Evolutionary conservation across 2,329 filamentous ascomycete genomes (phyloP).

Genomic region (Ceratocystis destructans): DNA sequence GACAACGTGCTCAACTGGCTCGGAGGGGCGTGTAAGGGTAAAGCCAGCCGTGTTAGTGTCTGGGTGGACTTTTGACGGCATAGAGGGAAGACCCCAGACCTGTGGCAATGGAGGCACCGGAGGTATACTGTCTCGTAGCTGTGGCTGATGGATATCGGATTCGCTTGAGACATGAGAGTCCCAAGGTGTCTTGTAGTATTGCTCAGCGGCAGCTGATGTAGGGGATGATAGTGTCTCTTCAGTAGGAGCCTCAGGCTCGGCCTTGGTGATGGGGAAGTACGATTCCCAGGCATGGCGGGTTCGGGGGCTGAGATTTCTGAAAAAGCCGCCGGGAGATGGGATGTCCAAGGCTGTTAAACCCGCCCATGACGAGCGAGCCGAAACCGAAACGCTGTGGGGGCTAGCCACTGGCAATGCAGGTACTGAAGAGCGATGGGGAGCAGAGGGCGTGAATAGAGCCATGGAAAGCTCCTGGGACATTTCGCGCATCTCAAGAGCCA

Average conservation of each 20-base stretch:
- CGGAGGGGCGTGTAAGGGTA: neutral
- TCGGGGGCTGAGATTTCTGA: constrained; percentile 64
- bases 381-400: constrained; percentile 20
- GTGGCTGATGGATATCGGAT: constrained; percentile 26
- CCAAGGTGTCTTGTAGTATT: constrained; percentile 83
- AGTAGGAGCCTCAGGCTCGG: constrained; percentile 32
- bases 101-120: constrained; percentile 15
- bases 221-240: constrained; percentile 47
- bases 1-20: constrained; percentile 19
- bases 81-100: constrained; percentile 14
- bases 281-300: constrained; percentile 69
- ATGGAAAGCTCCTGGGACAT: constrained; percentile 20
- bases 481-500: constrained; percentile 12
- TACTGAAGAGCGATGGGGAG: constrained; percentile 43
- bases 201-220: constrained; percentile 80
- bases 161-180: constrained; percentile 28
- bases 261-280: constrained; percentile 10
- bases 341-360: constrained; percentile 73
- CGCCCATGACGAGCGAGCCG: constrained; percentile 44
- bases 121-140: neutral
- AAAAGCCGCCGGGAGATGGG: constrained; percentile 84
- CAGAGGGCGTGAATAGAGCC: constrained; percentile 22
- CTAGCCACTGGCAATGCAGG: constrained; percentile 25
- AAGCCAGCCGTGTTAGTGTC: neutral
- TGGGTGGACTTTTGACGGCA: neutral